phyloP scores from a whole-genome alignment of 108 stramenopile genomes.

The Schizochytrium sp. region DNA sequence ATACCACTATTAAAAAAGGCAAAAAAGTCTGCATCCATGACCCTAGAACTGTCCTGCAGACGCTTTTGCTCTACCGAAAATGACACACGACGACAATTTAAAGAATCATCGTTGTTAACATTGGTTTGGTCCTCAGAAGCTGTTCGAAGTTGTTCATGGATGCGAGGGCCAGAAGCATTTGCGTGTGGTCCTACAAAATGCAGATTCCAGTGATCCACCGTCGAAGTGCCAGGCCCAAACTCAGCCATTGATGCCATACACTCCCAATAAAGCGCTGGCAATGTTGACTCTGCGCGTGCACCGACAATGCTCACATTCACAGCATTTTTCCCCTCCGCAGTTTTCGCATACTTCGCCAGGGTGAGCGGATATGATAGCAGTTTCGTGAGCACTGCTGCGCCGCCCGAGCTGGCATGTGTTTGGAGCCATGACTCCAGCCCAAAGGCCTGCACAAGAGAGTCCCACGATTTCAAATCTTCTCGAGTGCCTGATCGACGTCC shows the following conservation, averaged over 20 bases:
- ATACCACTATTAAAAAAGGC: slow-evolving; percentile 48
- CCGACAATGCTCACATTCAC: slow-evolving; percentile 4
- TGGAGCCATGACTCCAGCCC: neutral
- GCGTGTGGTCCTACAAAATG: slow-evolving; percentile 4
- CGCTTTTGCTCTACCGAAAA: neutral
- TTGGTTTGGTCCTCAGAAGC: too few relatives aligned
- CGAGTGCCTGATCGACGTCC: too few relatives aligned
- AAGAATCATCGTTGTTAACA: neutral
- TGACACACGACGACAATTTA: neutral
- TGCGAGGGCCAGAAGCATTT: neutral
- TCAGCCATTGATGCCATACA: neutral
- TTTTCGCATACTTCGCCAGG: slow-evolving; percentile 9
- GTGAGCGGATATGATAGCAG: slow-evolving; percentile 39
- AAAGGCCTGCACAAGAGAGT: neutral
- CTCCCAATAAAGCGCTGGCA: slow-evolving; percentile 27
- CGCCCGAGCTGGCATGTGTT: neutral
- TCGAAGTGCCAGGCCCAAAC: neutral
- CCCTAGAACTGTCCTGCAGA: neutral
- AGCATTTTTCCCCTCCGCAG: neutral
- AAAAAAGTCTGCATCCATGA: neutral
- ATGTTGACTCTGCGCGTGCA: neutral
- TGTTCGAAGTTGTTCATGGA: neutral
- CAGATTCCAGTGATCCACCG: slow-evolving; percentile 10
- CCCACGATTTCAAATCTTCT: neutral
- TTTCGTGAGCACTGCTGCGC: neutral